Percentiles rank a stretch among this genome's conserved stretches.
Evolutionary conservation across 257 asterid species (phyloP).

Genomic region (Salvia rosmarinus): DNA sequence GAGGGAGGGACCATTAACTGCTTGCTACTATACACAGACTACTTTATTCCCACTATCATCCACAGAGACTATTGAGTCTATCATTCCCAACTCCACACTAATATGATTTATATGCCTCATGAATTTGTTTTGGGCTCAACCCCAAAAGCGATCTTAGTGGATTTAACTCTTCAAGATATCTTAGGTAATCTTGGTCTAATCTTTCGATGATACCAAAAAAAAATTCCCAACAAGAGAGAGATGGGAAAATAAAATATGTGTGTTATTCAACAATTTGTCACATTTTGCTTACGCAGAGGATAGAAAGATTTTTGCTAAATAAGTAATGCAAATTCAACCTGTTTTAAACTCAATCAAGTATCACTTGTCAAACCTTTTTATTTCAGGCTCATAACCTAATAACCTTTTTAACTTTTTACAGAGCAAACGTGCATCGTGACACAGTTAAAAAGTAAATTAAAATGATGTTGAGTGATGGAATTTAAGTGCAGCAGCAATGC

Average conservation of each 20-base stretch:
- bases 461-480: background rate
- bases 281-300: background rate
- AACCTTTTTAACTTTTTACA: conserved; percentile 20
- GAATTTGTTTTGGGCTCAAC: too few relatives aligned
- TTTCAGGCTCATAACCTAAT: background rate
- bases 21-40: conserved; percentile 29
- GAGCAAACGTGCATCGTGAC: conserved; percentile 17
- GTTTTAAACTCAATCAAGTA: background rate
- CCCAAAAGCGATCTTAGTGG: too few relatives aligned
- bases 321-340: background rate
- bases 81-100: too few relatives aligned
- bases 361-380: background rate
- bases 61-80: too few relatives aligned
- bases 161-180: too few relatives aligned
- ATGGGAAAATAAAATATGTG: too few relatives aligned
- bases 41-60: conserved; percentile 53
- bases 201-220: too few relatives aligned
- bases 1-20: conserved; percentile 44
- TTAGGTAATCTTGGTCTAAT: too few relatives aligned
- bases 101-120: too few relatives aligned
- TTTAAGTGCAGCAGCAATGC: background rate
- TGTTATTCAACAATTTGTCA: too few relatives aligned
- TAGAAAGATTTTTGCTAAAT: background rate
- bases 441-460: background rate
- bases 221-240: too few relatives aligned